A percentile compares a stretch with the other conserved stretches of the same genome.
Evolutionary conservation across 192 early-diverging fungal genomes (phyloP).

Genomic region (Gamsiella multidivaricata): DNA sequence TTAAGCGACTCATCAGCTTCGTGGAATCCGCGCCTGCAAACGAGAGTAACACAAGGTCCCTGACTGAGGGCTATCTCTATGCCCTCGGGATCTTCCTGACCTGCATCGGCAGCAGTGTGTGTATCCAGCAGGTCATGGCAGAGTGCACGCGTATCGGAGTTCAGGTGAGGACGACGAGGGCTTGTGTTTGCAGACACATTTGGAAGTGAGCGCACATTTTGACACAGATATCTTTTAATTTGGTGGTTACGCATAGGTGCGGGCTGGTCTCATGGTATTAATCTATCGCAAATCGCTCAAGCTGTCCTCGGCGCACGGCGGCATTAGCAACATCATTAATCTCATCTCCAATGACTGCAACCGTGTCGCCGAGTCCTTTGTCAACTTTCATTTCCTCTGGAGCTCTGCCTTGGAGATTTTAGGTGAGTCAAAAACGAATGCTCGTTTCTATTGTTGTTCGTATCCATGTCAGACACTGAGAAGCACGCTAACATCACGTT

Average conservation of each 20-base stretch:
- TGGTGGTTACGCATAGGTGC: conserved; percentile 55
- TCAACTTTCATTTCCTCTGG: conserved; percentile 81
- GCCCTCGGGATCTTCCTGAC: conserved; percentile 68
- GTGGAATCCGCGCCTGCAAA: conserved; percentile 35
- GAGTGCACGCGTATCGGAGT: conserved; percentile 58
- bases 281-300: conserved; percentile 78
- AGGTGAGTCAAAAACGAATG: conserved; percentile 36
- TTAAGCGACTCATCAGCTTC: conserved; percentile 60
- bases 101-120: conserved; percentile 54
- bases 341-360: conserved; percentile 80
- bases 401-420: conserved; percentile 72
- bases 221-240: neutral
- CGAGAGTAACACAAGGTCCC: neutral
- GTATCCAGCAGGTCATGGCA: conserved; percentile 54
- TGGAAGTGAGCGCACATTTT: conserved; percentile 8
- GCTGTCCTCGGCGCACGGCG: conserved; percentile 69
- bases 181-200: conserved; percentile 12
- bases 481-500: no score
- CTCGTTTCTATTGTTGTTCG: no score
- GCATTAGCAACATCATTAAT: conserved; percentile 77
- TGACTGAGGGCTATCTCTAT: conserved; percentile 59
- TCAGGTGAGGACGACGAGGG: conserved; percentile 29
- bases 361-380: conserved; percentile 72
- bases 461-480: no score
- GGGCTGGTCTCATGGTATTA: conserved; percentile 79